Base-by-base conservation (phyloP, 352 stramenopile species). In the Hyaloperonospora brassicae region DNA sequence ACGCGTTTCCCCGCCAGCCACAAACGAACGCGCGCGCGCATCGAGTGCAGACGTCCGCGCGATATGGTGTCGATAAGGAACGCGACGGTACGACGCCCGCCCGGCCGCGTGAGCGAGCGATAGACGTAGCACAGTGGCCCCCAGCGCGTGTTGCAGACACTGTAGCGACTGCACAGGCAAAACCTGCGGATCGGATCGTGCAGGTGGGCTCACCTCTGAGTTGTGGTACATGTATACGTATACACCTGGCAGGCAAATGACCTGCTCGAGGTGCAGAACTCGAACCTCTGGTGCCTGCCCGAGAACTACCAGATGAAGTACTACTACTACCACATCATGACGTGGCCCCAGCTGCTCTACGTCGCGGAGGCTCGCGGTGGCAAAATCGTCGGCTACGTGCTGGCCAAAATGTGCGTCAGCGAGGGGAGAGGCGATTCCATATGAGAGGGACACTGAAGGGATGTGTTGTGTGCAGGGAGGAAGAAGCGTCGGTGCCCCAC, bases 251-350 rank as follows among this genome's bases (percentile, higher is more conserved):
- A 96, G 86, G 83, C 89, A 35, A 71, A 92, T 50, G 97, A 99
- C 79, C 76, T 99, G 46, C 64, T 99, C 27, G 87, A 98, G 68
- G 98, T 99, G 84, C 96, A 99, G 72, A 98, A 95, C 48, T 96
- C 95, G 49, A 99, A 99, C 73, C 76, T 99, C 31, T 98, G 95
- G 93, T 99, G 97, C 79, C 82, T 99, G 46, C 97, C 97, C 2
- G 97, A 99, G 70, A 99, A 99, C 75, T 99, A 99, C 73, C 94
- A 98, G 78, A 97, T 98, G 87, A 98, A 99, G 72, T 99, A 99
- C 75, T 99, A 99, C 75, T 98, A 98, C 61, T 99, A 99, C 84
- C 97, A 99, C 72, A 89, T 99, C 59, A 89, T 99, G 55, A 95
- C 93, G 52, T 99, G 97, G 97, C 97, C 97, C 34, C 96, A 99